phyloP scores from a whole-genome alignment of 805 yeast genomes.

The Saccharomycopsis capsularis region DNA sequence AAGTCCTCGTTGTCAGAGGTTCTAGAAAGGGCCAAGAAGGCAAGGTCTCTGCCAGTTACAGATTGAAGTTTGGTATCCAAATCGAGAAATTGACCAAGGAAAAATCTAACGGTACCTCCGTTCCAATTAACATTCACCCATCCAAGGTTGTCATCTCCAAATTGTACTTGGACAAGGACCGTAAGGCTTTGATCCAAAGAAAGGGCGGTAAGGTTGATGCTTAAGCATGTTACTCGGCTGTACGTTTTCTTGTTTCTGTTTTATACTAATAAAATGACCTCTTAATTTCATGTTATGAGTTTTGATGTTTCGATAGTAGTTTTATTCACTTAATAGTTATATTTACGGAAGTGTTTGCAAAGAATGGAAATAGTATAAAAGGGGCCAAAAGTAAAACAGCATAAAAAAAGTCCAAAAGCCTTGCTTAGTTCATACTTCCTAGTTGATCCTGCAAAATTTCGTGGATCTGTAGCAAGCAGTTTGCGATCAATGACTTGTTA shows the following conservation, averaged over 20 bases:
- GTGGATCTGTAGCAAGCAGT: constrained; percentile 15
- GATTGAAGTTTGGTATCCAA: constrained; percentile 95
- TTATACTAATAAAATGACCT: no score
- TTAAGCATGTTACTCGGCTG: constrained; percentile 7
- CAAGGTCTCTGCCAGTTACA: constrained; percentile 94
- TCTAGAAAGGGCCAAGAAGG: constrained; percentile 99
- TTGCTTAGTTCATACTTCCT: no score
- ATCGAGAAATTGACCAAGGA: constrained; percentile 96
- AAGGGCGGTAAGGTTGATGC: constrained; percentile 91
- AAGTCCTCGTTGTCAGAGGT: constrained; percentile 94
- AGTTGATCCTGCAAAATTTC: constrained; percentile 5
- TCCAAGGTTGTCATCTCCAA: constrained; percentile 98
- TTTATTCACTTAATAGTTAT: no score
- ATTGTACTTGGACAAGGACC: constrained; percentile 96
- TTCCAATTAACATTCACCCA: constrained; percentile 96
- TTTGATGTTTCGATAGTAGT: no score
- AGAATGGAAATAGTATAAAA: no score
- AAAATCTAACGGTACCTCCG: constrained; percentile 96
- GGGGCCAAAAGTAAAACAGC: no score
- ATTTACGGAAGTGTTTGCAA: no score
- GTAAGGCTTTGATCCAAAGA: constrained; percentile 95
- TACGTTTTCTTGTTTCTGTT: no score
- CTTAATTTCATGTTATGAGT: no score
- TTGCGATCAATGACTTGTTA: constrained; percentile 14
- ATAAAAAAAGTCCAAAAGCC: no score